These are phyloP conservation scores for Trichosanthes truncata DNA, from an alignment of 306 rosid species.

Conservation along the genomic window DNA sequence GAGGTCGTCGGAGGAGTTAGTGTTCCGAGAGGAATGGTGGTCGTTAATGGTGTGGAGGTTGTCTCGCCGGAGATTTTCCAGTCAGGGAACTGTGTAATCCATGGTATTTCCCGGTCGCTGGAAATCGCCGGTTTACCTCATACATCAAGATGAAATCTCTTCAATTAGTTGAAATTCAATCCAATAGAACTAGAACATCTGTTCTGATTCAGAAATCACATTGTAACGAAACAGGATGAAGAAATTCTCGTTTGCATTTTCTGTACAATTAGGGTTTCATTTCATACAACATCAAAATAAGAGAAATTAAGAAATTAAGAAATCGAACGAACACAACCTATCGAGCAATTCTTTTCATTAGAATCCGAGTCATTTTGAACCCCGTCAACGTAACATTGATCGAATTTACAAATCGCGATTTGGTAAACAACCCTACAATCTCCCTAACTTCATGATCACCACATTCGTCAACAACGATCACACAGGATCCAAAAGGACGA, in stretches of 20 bases:
- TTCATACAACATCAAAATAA: not conserved
- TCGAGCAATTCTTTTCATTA: conserved; percentile 36
- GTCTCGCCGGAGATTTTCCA: conserved; percentile 41
- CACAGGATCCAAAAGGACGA: conserved; percentile 42
- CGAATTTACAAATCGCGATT: conserved; percentile 38
- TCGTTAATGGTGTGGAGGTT: conserved; percentile 44
- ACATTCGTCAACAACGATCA: conserved; percentile 46
- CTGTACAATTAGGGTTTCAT: not conserved
- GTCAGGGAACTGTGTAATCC: conserved; percentile 48
- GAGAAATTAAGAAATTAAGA: not conserved
- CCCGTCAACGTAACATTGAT: conserved; percentile 47
- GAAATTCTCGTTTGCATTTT: not conserved
- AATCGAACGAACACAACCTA: conserved; percentile 12
- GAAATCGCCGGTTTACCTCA: conserved; percentile 16
- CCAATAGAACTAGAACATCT: not conserved
- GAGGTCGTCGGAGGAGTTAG: conserved; percentile 29
- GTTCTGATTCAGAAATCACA: not conserved
- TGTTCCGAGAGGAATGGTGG: conserved; percentile 21
- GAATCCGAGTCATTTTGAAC: conserved; percentile 55
- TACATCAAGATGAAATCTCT: conserved; percentile 1
- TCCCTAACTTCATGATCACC: conserved; percentile 37
- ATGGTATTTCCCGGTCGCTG: conserved; percentile 63
- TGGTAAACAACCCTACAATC: conserved; percentile 48
- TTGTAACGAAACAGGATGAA: not conserved
- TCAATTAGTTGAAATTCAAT: not conserved